Percentiles rank a stretch among this genome's conserved stretches.
Evolutionary conservation across 1,284 basidiomycete genomes (phyloP).

Genomic region (Ceratobasidium sp.): DNA sequence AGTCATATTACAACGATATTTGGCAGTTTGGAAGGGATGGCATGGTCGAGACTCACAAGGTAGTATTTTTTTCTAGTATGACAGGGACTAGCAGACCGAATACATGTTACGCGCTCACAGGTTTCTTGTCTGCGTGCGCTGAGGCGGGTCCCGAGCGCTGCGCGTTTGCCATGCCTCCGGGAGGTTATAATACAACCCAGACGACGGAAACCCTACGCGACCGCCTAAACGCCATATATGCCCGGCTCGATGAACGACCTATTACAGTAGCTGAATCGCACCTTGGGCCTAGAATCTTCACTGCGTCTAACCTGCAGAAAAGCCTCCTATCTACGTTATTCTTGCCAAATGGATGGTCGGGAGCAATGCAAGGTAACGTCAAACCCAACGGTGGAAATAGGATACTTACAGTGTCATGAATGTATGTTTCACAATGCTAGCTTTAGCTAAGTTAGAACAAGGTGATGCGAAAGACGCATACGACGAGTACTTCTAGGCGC

Average conservation of each 20-base stretch:
- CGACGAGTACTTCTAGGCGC: too few relatives aligned
- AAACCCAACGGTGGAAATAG: neutral
- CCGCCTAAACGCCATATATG: conserved; percentile 13
- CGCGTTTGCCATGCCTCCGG: conserved; percentile 3
- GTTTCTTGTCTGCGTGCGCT: conserved; percentile 49
- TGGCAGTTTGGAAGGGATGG: conserved; percentile 49
- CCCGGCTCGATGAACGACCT: neutral
- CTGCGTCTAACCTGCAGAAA: conserved; percentile 3
- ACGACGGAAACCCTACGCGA: conserved; percentile 23
- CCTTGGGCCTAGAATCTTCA: conserved; percentile 20
- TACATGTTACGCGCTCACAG: neutral
- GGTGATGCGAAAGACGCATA: conserved; percentile 12
- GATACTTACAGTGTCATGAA: too few relatives aligned
- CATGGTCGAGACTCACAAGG: conserved; percentile 50
- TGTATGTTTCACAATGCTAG: too few relatives aligned
- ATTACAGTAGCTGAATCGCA: conserved; percentile 6
- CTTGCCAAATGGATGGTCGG: neutral
- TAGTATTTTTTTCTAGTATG: neutral
- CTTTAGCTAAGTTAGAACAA: neutral
- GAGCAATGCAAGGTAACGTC: neutral
- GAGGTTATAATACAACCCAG: neutral
- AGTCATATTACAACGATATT: conserved; percentile 50
- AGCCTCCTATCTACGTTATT: neutral
- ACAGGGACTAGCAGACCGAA: too few relatives aligned
- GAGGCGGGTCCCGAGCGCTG: conserved; percentile 47